Evolutionary conservation across 495 filamentous ascomycete genomes (phyloP), one percentile per base, ranked within the genome.

Genomic region (Penicillium roqueforti): DNA sequence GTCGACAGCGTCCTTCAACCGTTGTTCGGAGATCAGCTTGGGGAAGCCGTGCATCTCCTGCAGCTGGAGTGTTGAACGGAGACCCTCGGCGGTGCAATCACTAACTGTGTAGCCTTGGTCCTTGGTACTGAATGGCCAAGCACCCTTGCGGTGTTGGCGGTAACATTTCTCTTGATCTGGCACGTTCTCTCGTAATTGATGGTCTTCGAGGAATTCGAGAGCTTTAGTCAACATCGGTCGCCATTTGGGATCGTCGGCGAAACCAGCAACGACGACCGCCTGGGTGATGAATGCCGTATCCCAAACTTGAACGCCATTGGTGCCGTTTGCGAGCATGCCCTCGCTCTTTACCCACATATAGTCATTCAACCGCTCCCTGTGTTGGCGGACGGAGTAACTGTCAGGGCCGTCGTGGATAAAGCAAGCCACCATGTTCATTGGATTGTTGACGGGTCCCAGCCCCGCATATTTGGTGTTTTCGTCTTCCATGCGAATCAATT

Each of bases 281-380:
- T 96, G 91, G 20, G 96, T 90, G 37, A 86, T 71, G 63, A 96
- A 97, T 1, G 89, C 79, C 0, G 93, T 98, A 64, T 98, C 93
- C 93, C 93, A 98, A 39, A 83, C 87, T 71, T 98, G 93, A 13
- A 96, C 91, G 14, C 93, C 93, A 62, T 98, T 97, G 31, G 93
- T 98, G 31, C 93, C 93, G 67, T 97, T 97, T 68, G 85, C 85
- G 18, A 97, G 76, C 88, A 98, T 90, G 23, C 93, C 93, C 68
- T 97, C 93, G 37, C 81, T 55, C 37, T 92, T 96, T 51, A 97
- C 75, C 95, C 95, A 98, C 55, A 97, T 75, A 55, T 87, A 93
- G 58, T 98, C 95, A 36, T 87, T 73, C 20, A 93, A 67, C 14
- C 89, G 81, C 57, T 97, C 88, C 7, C 83, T 76, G 65, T 97